phyloP scores from a whole-genome alignment of 345 rosid species.

The Combretum micranthum region DNA sequence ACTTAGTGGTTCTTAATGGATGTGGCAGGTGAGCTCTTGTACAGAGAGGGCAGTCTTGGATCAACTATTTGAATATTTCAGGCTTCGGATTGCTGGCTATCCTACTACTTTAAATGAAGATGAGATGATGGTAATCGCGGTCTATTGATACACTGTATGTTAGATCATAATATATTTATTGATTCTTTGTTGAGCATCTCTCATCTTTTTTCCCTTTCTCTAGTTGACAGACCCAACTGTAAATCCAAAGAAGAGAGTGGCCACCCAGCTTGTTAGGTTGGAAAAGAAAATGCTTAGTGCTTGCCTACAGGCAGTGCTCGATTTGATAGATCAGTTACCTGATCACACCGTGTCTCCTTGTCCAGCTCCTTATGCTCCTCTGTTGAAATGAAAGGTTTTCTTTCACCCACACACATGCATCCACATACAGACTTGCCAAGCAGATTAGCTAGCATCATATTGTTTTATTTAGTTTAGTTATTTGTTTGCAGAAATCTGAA shows the following conservation, averaged over 20 bases:
- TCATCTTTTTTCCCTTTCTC: conserved; percentile 1
- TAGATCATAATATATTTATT: conserved; percentile 2
- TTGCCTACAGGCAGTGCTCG: conserved; percentile 54
- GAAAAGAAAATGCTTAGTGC: conserved; percentile 89
- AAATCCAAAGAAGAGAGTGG: conserved; percentile 82
- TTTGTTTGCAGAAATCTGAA: not conserved
- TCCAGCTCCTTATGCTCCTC: conserved; percentile 81
- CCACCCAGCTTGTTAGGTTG: conserved; percentile 75
- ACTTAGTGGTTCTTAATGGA: conserved; percentile 8
- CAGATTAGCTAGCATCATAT: not conserved
- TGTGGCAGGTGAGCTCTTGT: conserved; percentile 78
- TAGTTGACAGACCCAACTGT: conserved; percentile 68
- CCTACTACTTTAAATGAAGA: conserved; percentile 81
- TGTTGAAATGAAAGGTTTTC: conserved; percentile 46
- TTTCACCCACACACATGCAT: too few relatives aligned
- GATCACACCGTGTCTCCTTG: conserved; percentile 75
- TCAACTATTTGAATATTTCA: conserved; percentile 81
- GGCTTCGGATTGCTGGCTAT: conserved; percentile 60
- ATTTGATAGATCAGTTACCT: conserved; percentile 65
- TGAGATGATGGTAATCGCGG: conserved; percentile 50
- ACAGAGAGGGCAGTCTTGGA: conserved; percentile 86
- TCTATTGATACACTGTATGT: conserved; percentile 6
- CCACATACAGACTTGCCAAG: not conserved
- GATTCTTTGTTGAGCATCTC: conserved; percentile 2
- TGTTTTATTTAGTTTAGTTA: not conserved